A percentile compares a stretch with the other conserved stretches of the same genome.
These are phyloP conservation scores for Apiospora sp. DNA, from an alignment of 2,329 filamentous ascomycete genomes.

Conservation along the genomic window DNA sequence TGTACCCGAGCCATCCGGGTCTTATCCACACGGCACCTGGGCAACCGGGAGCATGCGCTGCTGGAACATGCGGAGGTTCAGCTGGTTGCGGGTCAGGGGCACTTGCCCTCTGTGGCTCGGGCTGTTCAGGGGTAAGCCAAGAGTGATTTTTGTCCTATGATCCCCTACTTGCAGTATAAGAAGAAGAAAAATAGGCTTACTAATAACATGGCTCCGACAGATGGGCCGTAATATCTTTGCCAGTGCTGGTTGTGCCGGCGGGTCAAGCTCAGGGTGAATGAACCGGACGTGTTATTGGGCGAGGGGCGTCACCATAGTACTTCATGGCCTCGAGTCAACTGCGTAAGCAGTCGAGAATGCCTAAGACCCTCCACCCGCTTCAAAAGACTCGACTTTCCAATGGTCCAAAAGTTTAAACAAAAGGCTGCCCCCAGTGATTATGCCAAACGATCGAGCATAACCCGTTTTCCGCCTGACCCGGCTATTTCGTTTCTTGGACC, in stretches of 20 bases:
- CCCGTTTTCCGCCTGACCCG: not conserved
- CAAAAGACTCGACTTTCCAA: not conserved
- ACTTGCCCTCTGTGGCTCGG: constrained; percentile 13
- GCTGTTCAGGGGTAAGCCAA: constrained; percentile 22
- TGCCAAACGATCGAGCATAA: not conserved
- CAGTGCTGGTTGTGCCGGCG: constrained; percentile 4
- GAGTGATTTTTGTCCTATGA: not conserved
- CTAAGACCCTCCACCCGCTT: not conserved
- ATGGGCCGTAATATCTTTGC: constrained; percentile 17
- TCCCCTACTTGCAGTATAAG: no score
- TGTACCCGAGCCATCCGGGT: constrained; percentile 24
- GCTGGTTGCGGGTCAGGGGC: constrained; percentile 24
- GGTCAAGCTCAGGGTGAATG: constrained; percentile 3
- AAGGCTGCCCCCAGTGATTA: not conserved
- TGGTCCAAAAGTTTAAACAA: not conserved
- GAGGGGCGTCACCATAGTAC: not conserved
- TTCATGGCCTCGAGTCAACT: not conserved
- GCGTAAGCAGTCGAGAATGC: not conserved
- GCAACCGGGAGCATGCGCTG: constrained; percentile 22
- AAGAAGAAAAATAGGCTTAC: not conserved
- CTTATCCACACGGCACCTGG: constrained; percentile 23
- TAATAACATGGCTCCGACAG: not conserved
- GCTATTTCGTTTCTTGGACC: not conserved
- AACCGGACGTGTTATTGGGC: not conserved
- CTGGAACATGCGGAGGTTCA: constrained; percentile 26